These are phyloP conservation scores for Zopfochytrium polystomum DNA, from an alignment of 371 early-diverging fungal species.

Conservation along the genomic window DNA sequence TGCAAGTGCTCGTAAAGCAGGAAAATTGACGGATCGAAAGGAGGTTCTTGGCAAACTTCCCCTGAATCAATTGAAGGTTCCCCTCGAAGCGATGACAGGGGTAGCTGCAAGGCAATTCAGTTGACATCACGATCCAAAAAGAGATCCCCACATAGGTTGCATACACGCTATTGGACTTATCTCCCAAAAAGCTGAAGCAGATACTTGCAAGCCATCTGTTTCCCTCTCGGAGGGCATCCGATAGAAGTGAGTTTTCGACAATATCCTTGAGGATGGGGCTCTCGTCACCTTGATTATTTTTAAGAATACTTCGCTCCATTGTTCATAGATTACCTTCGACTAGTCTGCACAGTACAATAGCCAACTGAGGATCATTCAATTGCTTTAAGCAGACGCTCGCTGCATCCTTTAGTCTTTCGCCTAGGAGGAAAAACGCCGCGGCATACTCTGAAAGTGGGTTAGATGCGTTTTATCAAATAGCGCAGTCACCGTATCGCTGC, in stretches of 20 bases:
- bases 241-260: slow-evolving; percentile 48
- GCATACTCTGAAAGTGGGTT: slow-evolving; percentile 66
- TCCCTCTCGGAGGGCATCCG: slow-evolving; percentile 45
- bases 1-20: slow-evolving; percentile 72
- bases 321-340: slow-evolving; percentile 71
- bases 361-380: slow-evolving; percentile 85
- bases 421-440: slow-evolving; percentile 92
- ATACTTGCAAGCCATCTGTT: slow-evolving; percentile 79
- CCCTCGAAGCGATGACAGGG: too few relatives aligned
- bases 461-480: background rate
- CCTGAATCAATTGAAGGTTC: too few relatives aligned
- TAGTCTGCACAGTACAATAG: slow-evolving; percentile 81
- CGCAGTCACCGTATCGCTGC: slow-evolving; percentile 77
- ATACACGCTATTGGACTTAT: slow-evolving; percentile 62
- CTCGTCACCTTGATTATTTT: slow-evolving; percentile 52
- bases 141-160: slow-evolving; percentile 56
- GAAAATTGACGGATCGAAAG: slow-evolving; percentile 74
- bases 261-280: slow-evolving; percentile 60
- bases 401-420: slow-evolving; percentile 81
- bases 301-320: too few relatives aligned
- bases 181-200: slow-evolving; percentile 60
- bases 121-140: too few relatives aligned
- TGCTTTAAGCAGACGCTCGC: slow-evolving; percentile 87
- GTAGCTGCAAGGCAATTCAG: too few relatives aligned
- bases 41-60: too few relatives aligned